These are phyloP conservation scores for Euphorbia pulcherrima DNA, from an alignment of 345 rosid genomes.

Conservation along the genomic window DNA sequence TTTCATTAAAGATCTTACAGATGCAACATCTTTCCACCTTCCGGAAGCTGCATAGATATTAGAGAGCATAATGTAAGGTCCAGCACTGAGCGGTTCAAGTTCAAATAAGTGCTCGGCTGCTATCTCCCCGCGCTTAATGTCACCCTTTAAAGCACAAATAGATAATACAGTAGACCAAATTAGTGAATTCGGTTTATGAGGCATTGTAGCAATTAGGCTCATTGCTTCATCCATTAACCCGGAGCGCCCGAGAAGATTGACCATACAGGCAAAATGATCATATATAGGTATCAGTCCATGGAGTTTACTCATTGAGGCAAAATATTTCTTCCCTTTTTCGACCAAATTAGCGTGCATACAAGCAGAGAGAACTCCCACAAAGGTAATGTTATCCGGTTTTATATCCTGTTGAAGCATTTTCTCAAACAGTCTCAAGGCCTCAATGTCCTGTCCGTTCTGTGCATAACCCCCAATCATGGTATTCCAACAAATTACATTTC, in stretches of 20 bases:
- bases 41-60: conserved; percentile 56
- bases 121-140: conserved; percentile 44
- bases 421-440: conserved; percentile 46
- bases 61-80: conserved; percentile 55
- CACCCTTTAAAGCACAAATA: conserved; percentile 37
- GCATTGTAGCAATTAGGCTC: conserved; percentile 38
- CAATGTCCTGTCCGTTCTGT: conserved; percentile 48
- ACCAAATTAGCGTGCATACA: conserved; percentile 51
- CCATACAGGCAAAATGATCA: conserved; percentile 53
- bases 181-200: conserved; percentile 40
- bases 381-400: conserved; percentile 50
- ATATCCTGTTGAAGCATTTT: conserved; percentile 40
- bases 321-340: conserved; percentile 44
- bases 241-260: conserved; percentile 52
- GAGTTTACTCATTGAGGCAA: conserved; percentile 40
- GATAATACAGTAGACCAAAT: conserved; percentile 55
- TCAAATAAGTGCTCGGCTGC: conserved; percentile 49
- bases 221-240: conserved; percentile 42
- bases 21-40: conserved; percentile 58
- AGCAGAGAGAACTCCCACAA: conserved; percentile 53
- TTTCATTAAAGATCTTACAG: conserved; percentile 50
- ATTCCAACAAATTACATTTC: conserved; percentile 55
- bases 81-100: conserved; percentile 48
- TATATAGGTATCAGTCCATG: conserved; percentile 37
- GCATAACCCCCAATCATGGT: conserved; percentile 55